A percentile compares a stretch with the other conserved stretches of the same genome.
phyloP scores from a whole-genome alignment of 164 flowering plant species.

The Taxillus chinensis region DNA sequence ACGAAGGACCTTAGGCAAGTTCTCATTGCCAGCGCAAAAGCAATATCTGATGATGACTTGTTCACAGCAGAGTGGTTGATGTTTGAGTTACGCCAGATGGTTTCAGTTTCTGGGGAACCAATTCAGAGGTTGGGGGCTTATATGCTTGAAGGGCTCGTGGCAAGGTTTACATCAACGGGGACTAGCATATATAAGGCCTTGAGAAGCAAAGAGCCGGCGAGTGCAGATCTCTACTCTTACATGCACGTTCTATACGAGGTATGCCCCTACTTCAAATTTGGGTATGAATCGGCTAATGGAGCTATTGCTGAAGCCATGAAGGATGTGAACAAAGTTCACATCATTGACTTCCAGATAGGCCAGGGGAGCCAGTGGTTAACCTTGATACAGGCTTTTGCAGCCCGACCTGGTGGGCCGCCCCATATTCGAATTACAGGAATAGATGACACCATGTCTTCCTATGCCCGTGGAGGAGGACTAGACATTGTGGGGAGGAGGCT shows the following conservation, averaged over 20 bases:
- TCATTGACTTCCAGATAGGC: conserved; percentile 42
- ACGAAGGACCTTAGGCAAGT: conserved; percentile 27
- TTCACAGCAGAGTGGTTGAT: conserved; percentile 29
- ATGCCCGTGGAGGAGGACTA: conserved; percentile 40
- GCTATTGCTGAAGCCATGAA: conserved; percentile 65
- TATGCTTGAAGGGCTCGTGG: conserved; percentile 48
- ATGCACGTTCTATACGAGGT: conserved; percentile 46
- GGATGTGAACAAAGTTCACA: conserved; percentile 40
- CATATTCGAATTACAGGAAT: conserved; percentile 46
- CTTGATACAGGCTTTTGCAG: conserved; percentile 44
- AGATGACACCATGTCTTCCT: conserved; percentile 35
- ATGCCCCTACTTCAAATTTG: conserved; percentile 56
- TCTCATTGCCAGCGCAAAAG: conserved; percentile 34
- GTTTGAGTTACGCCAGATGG: conserved; percentile 34
- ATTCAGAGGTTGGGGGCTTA: conserved; percentile 48
- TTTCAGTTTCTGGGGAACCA: conserved; percentile 51
- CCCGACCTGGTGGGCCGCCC: conserved; percentile 53
- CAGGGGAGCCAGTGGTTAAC: conserved; percentile 51
- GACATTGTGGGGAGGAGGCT: conserved; percentile 28
- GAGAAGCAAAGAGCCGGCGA: conserved; percentile 34
- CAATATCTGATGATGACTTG: conserved; percentile 31
- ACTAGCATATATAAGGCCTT: conserved; percentile 32
- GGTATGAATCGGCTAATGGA: conserved; percentile 54
- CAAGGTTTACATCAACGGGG: conserved; percentile 31
- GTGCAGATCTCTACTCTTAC: conserved; percentile 33